Evolutionary conservation across 2,329 filamentous ascomycete species (phyloP).

Genomic region (Arachnomyces sp.): DNA sequence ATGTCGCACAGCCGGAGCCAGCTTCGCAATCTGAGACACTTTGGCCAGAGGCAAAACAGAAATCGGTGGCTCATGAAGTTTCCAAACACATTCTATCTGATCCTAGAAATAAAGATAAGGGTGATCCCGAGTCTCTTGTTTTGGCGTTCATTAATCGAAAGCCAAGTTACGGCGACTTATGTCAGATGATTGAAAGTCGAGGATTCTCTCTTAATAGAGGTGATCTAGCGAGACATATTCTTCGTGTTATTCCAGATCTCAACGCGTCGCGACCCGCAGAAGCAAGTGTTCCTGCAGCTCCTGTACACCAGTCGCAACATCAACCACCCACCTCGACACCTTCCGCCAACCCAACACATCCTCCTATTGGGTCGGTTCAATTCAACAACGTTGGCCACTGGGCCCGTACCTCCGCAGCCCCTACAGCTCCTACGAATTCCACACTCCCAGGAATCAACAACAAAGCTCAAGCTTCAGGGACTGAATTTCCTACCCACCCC

Average conservation of each 20-base stretch:
- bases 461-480: too few species aligned
- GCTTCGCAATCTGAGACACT: conserved; percentile 27
- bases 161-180: conserved; percentile 50
- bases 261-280: neutral
- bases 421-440: too few species aligned
- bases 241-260: conserved; percentile 23
- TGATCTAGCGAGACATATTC: conserved; percentile 45
- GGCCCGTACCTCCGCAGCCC: neutral
- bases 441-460: too few species aligned
- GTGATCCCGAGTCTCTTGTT: conserved; percentile 34
- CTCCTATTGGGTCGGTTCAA: too few species aligned
- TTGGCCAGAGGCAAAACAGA: conserved; percentile 45
- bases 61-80: conserved; percentile 44
- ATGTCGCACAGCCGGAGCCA: conserved; percentile 12
- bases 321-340: too few species aligned
- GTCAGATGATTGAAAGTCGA: conserved; percentile 44
- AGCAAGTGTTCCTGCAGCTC: conserved; percentile 3
- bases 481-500: too few species aligned
- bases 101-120: conserved; percentile 35
- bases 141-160: conserved; percentile 44
- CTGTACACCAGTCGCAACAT: neutral
- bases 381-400: too few species aligned
- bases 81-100: conserved; percentile 38
- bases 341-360: too few species aligned
- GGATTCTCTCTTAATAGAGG: conserved; percentile 46